Percentiles rank a stretch among this genome's conserved stretches.
These are phyloP conservation scores for Botrytis pseudocinerea DNA, from an alignment of 2,329 filamentous ascomycete genomes.

Conservation along the genomic window DNA sequence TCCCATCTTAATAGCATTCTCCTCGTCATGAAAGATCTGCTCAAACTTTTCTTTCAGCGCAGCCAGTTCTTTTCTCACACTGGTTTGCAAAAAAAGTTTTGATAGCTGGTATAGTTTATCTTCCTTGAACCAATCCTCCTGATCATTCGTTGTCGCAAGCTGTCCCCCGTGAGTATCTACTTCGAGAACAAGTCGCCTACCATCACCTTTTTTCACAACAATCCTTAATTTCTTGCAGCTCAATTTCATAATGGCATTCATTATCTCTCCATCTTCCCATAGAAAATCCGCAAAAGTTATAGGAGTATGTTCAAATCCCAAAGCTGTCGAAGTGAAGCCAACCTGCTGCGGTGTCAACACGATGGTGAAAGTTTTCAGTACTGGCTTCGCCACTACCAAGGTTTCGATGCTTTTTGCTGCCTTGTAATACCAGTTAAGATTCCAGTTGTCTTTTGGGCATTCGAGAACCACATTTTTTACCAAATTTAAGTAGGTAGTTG, in stretches of 20 bases:
- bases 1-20: conserved; percentile 27
- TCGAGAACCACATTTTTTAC: conserved; percentile 34
- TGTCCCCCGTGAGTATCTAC: neutral
- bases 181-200: conserved; percentile 6
- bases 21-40: conserved; percentile 30
- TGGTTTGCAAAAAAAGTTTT: conserved; percentile 5
- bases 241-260: conserved; percentile 30
- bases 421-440: conserved; percentile 29
- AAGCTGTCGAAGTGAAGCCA: conserved; percentile 24
- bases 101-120: neutral
- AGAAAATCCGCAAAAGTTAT: conserved; percentile 36
- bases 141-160: conserved; percentile 1
- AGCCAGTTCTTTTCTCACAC: conserved; percentile 24
- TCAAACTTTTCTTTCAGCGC: conserved; percentile 33
- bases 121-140: conserved; percentile 22
- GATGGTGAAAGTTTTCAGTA: conserved; percentile 33
- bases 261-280: conserved; percentile 26
- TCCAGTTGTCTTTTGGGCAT: conserved; percentile 29
- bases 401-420: conserved; percentile 27
- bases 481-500: conserved; percentile 21
- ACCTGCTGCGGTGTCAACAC: conserved; percentile 27
- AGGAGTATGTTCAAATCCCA: conserved; percentile 26
- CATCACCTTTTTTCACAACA: conserved; percentile 31
- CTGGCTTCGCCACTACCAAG: conserved; percentile 26
- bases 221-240: conserved; percentile 33